Evolutionary conservation across 2,329 filamentous ascomycete genomes (phyloP).

Genomic region (Nemania sp.): DNA sequence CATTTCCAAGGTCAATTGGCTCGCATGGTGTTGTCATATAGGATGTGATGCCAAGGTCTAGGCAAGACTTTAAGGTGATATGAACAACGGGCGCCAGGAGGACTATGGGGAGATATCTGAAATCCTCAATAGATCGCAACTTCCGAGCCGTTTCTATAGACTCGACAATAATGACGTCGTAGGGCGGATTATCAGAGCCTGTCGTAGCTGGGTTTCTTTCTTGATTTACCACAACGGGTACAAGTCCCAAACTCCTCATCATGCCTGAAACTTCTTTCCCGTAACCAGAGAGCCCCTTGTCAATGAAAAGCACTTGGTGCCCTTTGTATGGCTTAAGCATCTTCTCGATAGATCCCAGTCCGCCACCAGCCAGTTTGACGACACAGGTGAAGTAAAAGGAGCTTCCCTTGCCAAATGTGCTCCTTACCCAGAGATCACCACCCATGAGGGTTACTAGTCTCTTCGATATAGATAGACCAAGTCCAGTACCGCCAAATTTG

Average conservation of each 20-base stretch:
- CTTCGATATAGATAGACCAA: slow-evolving; percentile 95
- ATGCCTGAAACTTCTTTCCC: slow-evolving; percentile 82
- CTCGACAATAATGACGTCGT: slow-evolving; percentile 96
- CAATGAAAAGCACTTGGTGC: slow-evolving; percentile 93
- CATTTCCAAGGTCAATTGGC: slow-evolving; percentile 93
- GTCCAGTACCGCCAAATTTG: slow-evolving; percentile 93
- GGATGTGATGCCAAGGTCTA: slow-evolving; percentile 96
- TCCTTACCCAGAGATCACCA: slow-evolving; percentile 95
- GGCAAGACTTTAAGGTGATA: slow-evolving; percentile 90
- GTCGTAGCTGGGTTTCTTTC: slow-evolving; percentile 72
- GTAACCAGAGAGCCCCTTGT: slow-evolving; percentile 85
- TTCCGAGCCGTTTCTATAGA: slow-evolving; percentile 90
- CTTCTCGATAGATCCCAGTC: slow-evolving; percentile 81
- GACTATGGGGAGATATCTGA: slow-evolving; percentile 98
- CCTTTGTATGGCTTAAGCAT: slow-evolving; percentile 91
- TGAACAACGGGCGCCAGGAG: slow-evolving; percentile 89
- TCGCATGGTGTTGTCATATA: slow-evolving; percentile 99
- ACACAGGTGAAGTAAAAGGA: slow-evolving; percentile 97
- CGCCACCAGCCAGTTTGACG: slow-evolving; percentile 84
- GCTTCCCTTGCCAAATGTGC: slow-evolving; percentile 89
- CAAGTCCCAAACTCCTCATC: slow-evolving; percentile 81
- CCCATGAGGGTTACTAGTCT: slow-evolving; percentile 96
- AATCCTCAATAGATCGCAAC: slow-evolving; percentile 88
- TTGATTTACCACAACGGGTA: slow-evolving; percentile 87
- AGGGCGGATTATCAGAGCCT: slow-evolving; percentile 72